Percentiles rank a stretch among this genome's conserved stretches.
Conservation (phyloP, 2,329 filamentous ascomycete genomes). For the Monilinia aucupariae region DNA sequence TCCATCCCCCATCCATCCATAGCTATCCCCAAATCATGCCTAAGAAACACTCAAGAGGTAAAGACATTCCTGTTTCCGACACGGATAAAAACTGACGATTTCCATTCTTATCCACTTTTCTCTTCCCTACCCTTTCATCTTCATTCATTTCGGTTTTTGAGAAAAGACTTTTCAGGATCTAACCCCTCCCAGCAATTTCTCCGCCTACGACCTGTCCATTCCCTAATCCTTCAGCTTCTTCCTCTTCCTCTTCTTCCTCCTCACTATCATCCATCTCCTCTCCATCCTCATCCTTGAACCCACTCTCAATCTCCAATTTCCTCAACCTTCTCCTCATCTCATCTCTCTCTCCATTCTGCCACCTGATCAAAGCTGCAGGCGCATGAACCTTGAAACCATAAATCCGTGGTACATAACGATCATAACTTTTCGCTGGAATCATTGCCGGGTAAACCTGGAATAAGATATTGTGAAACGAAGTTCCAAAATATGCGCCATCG, state of each 20-base stretch:
- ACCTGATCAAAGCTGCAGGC: conserved; percentile 77
- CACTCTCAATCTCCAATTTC: conserved; percentile 67
- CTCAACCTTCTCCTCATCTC: conserved; percentile 74
- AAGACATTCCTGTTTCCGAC: conserved; percentile 7
- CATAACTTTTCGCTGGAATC: conserved; percentile 76
- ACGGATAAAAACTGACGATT: conserved; percentile 11
- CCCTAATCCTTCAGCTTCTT: conserved; percentile 21
- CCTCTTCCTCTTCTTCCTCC: conserved; percentile 45
- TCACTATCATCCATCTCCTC: conserved; percentile 51
- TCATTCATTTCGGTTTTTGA: neutral
- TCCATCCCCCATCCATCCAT: conserved; percentile 5
- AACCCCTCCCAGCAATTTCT: neutral
- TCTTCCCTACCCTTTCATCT: neutral
- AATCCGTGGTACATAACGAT: conserved; percentile 82
- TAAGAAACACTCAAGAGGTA: conserved; percentile 17
- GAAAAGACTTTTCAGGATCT: neutral
- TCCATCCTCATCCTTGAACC: conserved; percentile 67
- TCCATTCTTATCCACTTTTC: neutral
- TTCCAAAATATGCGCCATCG: conserved; percentile 96
- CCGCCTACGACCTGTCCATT: conserved; percentile 8
- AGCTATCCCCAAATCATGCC: conserved; percentile 3
- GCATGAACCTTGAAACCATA: conserved; percentile 97
- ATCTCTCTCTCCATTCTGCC: conserved; percentile 78
- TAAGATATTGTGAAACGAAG: conserved; percentile 97
- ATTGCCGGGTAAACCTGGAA: conserved; percentile 96